Base-by-base conservation (phyloP, 2,329 filamentous ascomycete species). In the Pestalotiopsis sp. region DNA sequence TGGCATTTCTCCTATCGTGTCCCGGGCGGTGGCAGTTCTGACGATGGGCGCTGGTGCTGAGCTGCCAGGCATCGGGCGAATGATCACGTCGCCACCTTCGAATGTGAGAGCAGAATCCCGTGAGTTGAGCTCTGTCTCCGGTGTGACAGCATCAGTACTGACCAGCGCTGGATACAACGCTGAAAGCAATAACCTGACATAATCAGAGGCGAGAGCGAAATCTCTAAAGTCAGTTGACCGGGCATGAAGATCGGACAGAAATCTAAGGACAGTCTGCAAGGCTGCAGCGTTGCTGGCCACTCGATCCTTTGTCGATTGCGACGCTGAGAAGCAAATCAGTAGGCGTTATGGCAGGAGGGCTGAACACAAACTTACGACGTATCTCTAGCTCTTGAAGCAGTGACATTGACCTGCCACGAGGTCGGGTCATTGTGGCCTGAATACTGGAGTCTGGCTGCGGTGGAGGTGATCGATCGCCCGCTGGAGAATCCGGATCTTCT, bases 131-230 rank as follows among this genome's bases (percentile, higher is more conserved):
- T 99, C 96, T 0, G 91, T 93, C 74, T 96, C 93, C 0, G 96
- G 91, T 67, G 89, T 92, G 52, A 98, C 91, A 25, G 91, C 87
- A 79, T 98, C 94, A 13, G 93, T 91, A 73, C 93, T 95, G 31
- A 97, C 94, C 64, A 98, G 88, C 20, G 96, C 89, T 1, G 96
- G 95, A 77, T 96, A 99, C 2, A 98, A 83, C 13, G 94, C 91
- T 45, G 90, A 89, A 0, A 98, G 85, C 4, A 99, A 83, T 61
- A 94, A 85, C 70, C 95, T 91, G 1, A 95, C 84, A 79, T 97
- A 98, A 59, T 93, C 92, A 0, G 95, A 97, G 0, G 87, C 87
- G 12, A 92, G 81, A 0, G 93, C 89, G 78, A 97, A 98, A 59
- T 98, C 94, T 68, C 92, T 88, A 78, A 98, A 98, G 31, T 88